A percentile compares a stretch with the other conserved stretches of the same genome.
These are phyloP conservation scores for Phyllosticta paracitricarpa DNA, from an alignment of 2,329 filamentous ascomycete species.

Conservation along the genomic window DNA sequence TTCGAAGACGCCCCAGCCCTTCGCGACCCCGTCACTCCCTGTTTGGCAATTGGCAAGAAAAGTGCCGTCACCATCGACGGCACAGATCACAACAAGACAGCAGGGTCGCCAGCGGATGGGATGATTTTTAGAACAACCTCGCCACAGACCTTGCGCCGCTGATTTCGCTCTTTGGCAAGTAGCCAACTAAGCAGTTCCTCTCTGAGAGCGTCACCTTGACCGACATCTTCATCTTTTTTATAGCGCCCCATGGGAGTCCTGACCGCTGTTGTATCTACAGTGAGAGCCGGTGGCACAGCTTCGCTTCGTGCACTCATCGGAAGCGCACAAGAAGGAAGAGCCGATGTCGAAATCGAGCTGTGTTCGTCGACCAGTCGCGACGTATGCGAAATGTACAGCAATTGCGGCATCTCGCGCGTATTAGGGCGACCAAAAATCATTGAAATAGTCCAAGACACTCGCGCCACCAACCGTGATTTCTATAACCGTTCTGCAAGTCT, in stretches of 20 bases:
- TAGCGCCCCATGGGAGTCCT: constrained; percentile 32
- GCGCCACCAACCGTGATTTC: constrained; percentile 12
- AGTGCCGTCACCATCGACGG: neutral
- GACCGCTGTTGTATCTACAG: constrained; percentile 26
- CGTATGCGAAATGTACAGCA: constrained; percentile 14
- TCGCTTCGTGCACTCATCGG: constrained; percentile 32
- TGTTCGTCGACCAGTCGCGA: constrained; percentile 29
- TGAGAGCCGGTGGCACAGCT: constrained; percentile 20
- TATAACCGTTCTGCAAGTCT: constrained; percentile 9
- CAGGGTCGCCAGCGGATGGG: constrained; percentile 16
- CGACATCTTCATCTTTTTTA: constrained; percentile 27
- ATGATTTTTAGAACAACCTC: constrained; percentile 31
- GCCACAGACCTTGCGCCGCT: constrained; percentile 21
- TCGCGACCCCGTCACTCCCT: neutral
- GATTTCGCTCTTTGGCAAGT: constrained; percentile 17
- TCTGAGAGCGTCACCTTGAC: constrained; percentile 15
- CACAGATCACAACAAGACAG: neutral
- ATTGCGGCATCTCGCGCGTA: constrained; percentile 11
- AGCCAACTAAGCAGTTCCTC: constrained; percentile 23
- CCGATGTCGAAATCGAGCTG: constrained; percentile 29
- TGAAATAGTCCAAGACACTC: constrained; percentile 16
- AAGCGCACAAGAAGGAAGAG: constrained; percentile 26
- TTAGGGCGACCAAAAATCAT: constrained; percentile 12
- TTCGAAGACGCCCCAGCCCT: neutral
- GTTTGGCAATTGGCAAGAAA: neutral